phyloP scores from a whole-genome alignment of 305 asterid species.

The Fraxinus nigra region DNA sequence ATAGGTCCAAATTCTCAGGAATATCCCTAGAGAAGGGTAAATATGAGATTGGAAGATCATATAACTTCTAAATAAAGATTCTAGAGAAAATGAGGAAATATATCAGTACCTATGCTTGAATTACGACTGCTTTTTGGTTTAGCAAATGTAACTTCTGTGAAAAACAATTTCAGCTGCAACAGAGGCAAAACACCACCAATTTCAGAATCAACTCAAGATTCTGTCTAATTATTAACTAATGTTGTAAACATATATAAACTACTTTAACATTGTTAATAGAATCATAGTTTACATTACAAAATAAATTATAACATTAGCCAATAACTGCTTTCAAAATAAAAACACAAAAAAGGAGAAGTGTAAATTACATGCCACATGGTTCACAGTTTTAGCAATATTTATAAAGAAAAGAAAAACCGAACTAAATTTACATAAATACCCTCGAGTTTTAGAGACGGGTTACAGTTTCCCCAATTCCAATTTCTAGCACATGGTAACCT shows the following conservation, averaged over 20 bases:
- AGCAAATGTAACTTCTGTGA: slow-evolving; percentile 89
- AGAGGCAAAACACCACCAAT: slow-evolving; percentile 23
- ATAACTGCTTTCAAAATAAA: not conserved
- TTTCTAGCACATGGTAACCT: not conserved
- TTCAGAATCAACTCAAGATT: not conserved
- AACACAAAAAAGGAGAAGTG: not conserved
- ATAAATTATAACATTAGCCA: not conserved
- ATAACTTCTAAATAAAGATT: not conserved
- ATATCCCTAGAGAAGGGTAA: not conserved
- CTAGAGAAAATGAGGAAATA: not conserved
- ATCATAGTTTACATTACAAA: not conserved
- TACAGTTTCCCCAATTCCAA: not conserved
- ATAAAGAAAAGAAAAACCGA: not conserved
- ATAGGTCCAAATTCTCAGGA: not conserved
- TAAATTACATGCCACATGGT: not conserved
- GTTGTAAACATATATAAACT: not conserved
- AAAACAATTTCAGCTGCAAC: slow-evolving; percentile 79
- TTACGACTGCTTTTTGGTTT: slow-evolving; percentile 98
- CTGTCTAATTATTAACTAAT: not conserved
- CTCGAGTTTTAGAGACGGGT: not conserved
- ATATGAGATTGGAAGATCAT: not conserved
- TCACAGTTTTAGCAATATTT: not conserved
- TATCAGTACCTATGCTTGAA: slow-evolving; percentile 78
- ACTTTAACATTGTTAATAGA: not conserved
- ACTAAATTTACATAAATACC: not conserved